A percentile compares a stretch with the other conserved stretches of the same genome.
Evolutionary conservation across 129 eudicot genomes (phyloP).

Genomic region (Deinandra increscens): DNA sequence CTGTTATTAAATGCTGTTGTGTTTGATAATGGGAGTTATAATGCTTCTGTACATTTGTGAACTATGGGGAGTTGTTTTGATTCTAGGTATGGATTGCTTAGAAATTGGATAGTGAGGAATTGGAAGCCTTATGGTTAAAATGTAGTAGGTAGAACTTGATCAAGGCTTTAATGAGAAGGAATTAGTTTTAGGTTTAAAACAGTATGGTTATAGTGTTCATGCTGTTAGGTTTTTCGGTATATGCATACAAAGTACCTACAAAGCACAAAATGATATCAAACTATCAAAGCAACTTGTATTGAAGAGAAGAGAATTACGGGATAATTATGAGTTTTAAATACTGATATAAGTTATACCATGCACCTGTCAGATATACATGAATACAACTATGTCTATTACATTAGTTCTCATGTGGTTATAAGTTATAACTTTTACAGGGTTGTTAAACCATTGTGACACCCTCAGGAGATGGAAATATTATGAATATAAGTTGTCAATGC

Average conservation of each 20-base stretch:
- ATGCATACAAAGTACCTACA: too few relatives aligned
- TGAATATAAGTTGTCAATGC: too few relatives aligned
- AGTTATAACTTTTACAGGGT: not conserved
- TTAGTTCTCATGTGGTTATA: not conserved
- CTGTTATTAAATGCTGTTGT: not conserved
- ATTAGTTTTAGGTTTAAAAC: not conserved
- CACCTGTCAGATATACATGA: not conserved
- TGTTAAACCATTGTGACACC: not conserved
- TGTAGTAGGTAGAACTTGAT: not conserved
- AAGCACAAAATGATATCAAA: not conserved
- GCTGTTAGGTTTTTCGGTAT: not conserved
- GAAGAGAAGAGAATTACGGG: not conserved
- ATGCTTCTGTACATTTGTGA: not conserved
- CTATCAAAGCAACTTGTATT: not conserved
- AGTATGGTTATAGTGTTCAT: not conserved
- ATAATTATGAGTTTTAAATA: not conserved
- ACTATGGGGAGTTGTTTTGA: too few relatives aligned
- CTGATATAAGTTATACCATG: not conserved
- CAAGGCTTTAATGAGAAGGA: not conserved
- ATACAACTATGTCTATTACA: not conserved
- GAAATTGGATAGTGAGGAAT: not conserved
- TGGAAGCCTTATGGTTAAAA: not conserved
- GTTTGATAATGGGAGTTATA: not conserved
- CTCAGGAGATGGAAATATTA: too few relatives aligned
- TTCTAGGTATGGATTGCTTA: not conserved